Evolutionary conservation across 768 basidiomycete species (phyloP).

Genomic region (Boletus patriciae): DNA sequence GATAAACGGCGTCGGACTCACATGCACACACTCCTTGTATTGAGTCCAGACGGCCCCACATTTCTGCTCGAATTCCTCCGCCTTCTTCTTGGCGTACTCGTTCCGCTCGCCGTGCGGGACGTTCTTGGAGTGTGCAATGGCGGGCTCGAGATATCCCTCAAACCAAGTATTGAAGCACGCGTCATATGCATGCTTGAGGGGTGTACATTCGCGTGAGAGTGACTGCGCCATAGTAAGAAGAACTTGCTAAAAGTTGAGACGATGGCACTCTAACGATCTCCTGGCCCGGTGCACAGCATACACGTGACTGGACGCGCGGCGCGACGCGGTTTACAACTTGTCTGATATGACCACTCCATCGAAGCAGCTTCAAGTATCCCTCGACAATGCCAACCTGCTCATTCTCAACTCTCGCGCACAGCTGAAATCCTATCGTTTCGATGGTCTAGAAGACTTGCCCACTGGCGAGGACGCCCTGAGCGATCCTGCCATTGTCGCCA

Average conservation of each 20-base stretch:
- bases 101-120: constrained; percentile 46
- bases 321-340: not conserved
- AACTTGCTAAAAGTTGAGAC: too few relatives aligned
- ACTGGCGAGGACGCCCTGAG: constrained; percentile 34
- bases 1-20: constrained; percentile 36
- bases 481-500: constrained; percentile 57
- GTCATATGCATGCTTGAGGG: constrained; percentile 87
- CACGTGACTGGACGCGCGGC: constrained; percentile 10
- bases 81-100: constrained; percentile 72
- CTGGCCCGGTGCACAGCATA: too few relatives aligned
- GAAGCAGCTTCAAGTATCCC: constrained; percentile 26
- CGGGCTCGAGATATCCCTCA: constrained; percentile 91
- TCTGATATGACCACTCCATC: constrained; percentile 20
- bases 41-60: constrained; percentile 82
- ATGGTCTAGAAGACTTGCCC: constrained; percentile 29
- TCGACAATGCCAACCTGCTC: constrained; percentile 27
- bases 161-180: constrained; percentile 98
- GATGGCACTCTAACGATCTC: too few relatives aligned
- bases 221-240: constrained; percentile 71
- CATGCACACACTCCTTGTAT: constrained; percentile 84
- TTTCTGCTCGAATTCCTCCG: constrained; percentile 81
- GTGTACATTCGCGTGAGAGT: constrained; percentile 81
- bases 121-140: constrained; percentile 45
- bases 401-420: constrained; percentile 24
- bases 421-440: constrained; percentile 29